Percentiles rank a stretch among this genome's conserved stretches.
Conservation (phyloP, 1,284 basidiomycete genomes). For the Neonothopanus nambi region DNA sequence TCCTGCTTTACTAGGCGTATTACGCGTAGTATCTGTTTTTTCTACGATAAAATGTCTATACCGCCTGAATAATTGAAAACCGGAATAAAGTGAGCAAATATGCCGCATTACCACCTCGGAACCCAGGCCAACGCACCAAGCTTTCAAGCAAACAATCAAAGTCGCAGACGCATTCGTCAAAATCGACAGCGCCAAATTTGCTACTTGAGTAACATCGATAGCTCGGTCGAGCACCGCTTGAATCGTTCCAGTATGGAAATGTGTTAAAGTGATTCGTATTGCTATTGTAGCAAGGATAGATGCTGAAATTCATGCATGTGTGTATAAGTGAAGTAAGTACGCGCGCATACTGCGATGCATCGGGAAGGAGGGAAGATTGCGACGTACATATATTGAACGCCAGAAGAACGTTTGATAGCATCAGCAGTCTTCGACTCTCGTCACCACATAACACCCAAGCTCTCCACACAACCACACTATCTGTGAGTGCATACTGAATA, state of each 20-base stretch:
- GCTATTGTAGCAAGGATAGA: too few species aligned
- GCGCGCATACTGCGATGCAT: too few species aligned
- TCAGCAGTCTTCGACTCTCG: too few species aligned
- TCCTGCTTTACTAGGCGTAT: slow-evolving; percentile 11
- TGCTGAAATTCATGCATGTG: too few species aligned
- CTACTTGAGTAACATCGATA: slow-evolving; percentile 14
- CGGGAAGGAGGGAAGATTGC: too few species aligned
- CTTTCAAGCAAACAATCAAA: slow-evolving; percentile 10
- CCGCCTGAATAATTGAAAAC: too few species aligned
- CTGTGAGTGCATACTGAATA: slow-evolving; percentile 16
- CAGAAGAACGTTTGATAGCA: too few species aligned
- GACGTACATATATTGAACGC: too few species aligned
- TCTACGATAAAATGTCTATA: not conserved
- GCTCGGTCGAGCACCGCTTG: not conserved
- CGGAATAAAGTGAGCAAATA: too few species aligned
- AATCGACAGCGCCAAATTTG: slow-evolving; percentile 11
- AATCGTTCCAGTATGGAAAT: not conserved
- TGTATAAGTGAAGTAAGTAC: too few species aligned
- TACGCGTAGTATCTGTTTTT: too few species aligned
- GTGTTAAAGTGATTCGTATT: slow-evolving; percentile 7
- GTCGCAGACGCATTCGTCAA: slow-evolving; percentile 18
- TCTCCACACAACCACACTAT: slow-evolving; percentile 19
- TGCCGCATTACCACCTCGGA: too few species aligned
- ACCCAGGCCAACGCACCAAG: slow-evolving; percentile 16
- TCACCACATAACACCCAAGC: slow-evolving; percentile 17